Evolutionary conservation across 2,329 filamentous ascomycete genomes (phyloP).

Genomic region (Aspergillus sojae): DNA sequence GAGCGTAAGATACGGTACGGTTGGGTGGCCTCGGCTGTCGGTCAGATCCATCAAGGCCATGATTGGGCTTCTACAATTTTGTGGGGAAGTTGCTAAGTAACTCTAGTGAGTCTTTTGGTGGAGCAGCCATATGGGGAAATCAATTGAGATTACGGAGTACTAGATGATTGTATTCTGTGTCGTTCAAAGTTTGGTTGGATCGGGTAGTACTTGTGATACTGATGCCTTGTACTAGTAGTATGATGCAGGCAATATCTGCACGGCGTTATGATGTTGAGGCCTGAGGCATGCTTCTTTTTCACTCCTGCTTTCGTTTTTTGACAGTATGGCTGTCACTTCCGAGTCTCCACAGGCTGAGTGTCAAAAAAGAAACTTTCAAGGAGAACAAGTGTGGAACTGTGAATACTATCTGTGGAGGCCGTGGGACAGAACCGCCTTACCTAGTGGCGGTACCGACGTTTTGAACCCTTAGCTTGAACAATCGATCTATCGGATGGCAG

Average conservation of each 20-base stretch:
- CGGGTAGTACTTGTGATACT: background rate
- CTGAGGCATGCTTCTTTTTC: no score
- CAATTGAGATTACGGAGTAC: background rate
- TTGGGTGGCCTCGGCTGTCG: constrained; percentile 27
- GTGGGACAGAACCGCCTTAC: background rate
- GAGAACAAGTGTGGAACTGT: background rate
- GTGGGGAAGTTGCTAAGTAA: background rate
- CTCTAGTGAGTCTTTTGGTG: background rate
- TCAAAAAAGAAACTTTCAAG: background rate
- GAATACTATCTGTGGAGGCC: background rate
- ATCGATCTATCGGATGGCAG: background rate
- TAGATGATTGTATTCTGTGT: background rate
- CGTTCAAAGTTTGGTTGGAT: background rate
- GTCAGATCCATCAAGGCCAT: constrained; percentile 2
- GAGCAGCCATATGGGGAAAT: background rate
- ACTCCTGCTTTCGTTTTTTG: no score
- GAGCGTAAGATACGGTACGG: constrained; percentile 32
- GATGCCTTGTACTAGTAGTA: no score
- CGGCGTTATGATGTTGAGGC: no score
- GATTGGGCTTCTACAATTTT: background rate
- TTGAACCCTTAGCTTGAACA: background rate
- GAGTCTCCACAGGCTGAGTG: background rate
- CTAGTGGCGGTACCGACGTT: background rate
- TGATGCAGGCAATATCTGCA: no score
- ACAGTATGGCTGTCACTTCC: background rate